These are phyloP conservation scores for Cadophora gregata DNA, from an alignment of 2,329 filamentous ascomycete species.

Conservation along the genomic window DNA sequence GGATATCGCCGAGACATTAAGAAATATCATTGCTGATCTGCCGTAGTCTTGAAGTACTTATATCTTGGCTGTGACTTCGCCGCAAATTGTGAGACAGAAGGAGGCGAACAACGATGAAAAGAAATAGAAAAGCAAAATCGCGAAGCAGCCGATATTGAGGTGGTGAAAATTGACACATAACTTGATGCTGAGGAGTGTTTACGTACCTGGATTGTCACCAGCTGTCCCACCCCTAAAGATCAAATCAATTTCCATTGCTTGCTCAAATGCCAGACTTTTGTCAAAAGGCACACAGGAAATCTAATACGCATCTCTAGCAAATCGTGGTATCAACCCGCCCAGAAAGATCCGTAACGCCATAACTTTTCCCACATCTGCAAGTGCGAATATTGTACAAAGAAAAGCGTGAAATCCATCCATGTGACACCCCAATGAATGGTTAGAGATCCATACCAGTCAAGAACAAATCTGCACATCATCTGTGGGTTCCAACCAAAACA, in stretches of 20 bases:
- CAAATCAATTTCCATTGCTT: background rate
- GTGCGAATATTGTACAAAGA: conserved; percentile 3
- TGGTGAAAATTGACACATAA: too few species aligned
- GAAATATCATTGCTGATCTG: background rate
- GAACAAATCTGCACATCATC: background rate
- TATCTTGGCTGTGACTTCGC: background rate
- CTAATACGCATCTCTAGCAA: conserved; percentile 6
- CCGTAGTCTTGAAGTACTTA: background rate
- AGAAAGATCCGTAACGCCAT: background rate
- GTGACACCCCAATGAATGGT: background rate
- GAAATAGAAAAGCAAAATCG: too few species aligned
- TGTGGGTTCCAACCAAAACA: background rate
- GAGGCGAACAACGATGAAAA: too few species aligned
- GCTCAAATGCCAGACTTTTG: background rate
- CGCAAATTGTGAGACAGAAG: too few species aligned
- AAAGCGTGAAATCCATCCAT: conserved; percentile 7
- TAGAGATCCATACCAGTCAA: background rate
- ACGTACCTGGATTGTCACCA: background rate
- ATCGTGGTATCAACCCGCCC: conserved; percentile 6
- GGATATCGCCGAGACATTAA: background rate
- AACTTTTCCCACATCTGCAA: background rate
- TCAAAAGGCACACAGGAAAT: background rate
- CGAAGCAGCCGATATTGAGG: too few species aligned
- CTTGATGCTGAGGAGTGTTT: background rate
- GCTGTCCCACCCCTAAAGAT: background rate